Evolutionary conservation across 176 grass and related monocot species (phyloP).

Genomic region (Elymus sibiricus): DNA sequence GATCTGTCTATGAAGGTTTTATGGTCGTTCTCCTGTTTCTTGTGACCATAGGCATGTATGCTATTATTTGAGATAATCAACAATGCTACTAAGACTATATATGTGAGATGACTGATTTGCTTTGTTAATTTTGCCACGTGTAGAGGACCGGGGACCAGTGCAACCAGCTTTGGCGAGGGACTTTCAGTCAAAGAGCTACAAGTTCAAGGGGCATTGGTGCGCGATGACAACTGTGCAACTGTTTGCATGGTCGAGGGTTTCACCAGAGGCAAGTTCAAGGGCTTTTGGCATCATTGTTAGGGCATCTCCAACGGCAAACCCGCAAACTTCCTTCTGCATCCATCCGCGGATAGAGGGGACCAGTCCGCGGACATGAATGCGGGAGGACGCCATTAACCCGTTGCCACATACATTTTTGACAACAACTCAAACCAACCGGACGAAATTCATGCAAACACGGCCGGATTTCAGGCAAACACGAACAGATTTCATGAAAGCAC

Average conservation of each 20-base stretch:
- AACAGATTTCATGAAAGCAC: too few species aligned
- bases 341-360: too few species aligned
- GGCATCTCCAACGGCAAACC: too few species aligned
- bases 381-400: too few species aligned
- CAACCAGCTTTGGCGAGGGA: slow-evolving; percentile 26
- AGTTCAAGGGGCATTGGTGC: slow-evolving; percentile 38
- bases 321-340: too few species aligned
- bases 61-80: not conserved
- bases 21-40: not conserved
- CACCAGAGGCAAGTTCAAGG: not conserved
- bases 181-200: slow-evolving; percentile 38
- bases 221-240: slow-evolving; percentile 29
- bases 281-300: too few species aligned
- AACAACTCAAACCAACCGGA: too few species aligned
- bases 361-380: too few species aligned
- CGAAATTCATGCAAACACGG: too few species aligned
- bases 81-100: not conserved
- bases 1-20: not conserved
- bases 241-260: slow-evolving; percentile 56
- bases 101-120: not conserved
- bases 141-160: slow-evolving; percentile 26
- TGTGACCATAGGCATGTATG: not conserved
- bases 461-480: too few species aligned
- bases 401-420: too few species aligned
- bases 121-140: not conserved